phyloP scores from a whole-genome alignment of 2,329 filamentous ascomycete species.

The Fusarium xylarioides region DNA sequence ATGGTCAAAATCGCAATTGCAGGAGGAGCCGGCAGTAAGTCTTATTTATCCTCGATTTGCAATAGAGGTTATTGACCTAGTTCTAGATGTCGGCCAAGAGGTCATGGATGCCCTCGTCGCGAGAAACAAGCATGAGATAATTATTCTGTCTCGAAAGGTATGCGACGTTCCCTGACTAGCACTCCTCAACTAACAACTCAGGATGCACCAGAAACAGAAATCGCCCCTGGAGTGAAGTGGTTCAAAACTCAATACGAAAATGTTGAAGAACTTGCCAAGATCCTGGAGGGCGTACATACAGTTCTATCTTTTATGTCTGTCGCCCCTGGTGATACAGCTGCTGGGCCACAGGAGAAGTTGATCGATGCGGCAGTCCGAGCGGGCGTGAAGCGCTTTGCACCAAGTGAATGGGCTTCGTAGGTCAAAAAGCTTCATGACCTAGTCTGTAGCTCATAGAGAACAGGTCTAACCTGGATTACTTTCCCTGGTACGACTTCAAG shows the following conservation, averaged over 20 bases:
- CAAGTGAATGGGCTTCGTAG: constrained; percentile 65
- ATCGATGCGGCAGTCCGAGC: constrained; percentile 66
- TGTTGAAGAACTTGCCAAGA: constrained; percentile 44
- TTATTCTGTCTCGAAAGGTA: constrained; percentile 59
- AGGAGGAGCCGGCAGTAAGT: constrained; percentile 36
- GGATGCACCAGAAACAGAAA: constrained; percentile 11
- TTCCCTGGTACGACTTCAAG: constrained; percentile 50
- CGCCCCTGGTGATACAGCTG: constrained; percentile 41
- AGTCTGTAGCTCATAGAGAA: accelerated
- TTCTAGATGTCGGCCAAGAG: constrained; percentile 61
- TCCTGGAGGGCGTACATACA: constrained; percentile 59
- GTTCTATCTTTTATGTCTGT: constrained; percentile 61
- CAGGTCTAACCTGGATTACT: constrained; percentile 20
- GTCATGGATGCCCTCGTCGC: constrained; percentile 60
- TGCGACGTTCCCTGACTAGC: neutral
- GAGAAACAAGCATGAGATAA: constrained; percentile 61
- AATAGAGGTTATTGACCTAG: neutral
- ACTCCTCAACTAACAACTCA: neutral
- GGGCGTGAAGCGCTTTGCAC: constrained; percentile 68
- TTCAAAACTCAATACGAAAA: constrained; percentile 47
- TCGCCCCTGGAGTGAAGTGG: constrained; percentile 13
- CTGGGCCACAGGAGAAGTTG: constrained; percentile 49
- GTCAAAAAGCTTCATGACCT: neutral
- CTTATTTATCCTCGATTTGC: too few relatives aligned
- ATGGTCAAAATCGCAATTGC: constrained; percentile 41